A percentile compares a stretch with the other conserved stretches of the same genome.
These are phyloP conservation scores for Pseudotsuga menziesii DNA, from an alignment of 75 land plant genomes.

Conservation along the genomic window DNA sequence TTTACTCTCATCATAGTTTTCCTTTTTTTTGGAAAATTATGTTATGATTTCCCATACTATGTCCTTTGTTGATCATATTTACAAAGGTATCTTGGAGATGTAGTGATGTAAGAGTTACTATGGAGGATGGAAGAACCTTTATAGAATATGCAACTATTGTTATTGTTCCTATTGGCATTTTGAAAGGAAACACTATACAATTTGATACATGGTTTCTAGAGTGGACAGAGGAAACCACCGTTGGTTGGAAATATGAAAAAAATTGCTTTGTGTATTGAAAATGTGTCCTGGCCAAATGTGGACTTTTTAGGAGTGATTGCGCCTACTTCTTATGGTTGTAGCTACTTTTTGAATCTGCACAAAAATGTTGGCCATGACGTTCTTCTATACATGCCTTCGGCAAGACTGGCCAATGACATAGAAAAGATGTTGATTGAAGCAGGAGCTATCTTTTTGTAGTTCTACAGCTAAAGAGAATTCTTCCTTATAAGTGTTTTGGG, in stretches of 20 bases:
- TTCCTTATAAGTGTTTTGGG: no score
- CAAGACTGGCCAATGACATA: constrained; percentile 51
- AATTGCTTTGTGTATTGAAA: constrained; percentile 49
- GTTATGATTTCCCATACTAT: no score
- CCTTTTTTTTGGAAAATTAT: no score
- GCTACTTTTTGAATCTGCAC: constrained; percentile 58
- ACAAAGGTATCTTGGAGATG: constrained; percentile 17
- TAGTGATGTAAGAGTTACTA: constrained; percentile 29
- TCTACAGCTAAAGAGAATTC: constrained; percentile 36
- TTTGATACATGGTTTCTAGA: constrained; percentile 54
- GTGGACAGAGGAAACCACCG: constrained; percentile 46
- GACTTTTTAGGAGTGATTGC: constrained; percentile 57
- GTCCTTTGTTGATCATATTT: constrained; percentile 22
- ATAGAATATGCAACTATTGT: constrained; percentile 48
- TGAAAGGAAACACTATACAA: constrained; percentile 30
- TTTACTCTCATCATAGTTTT: no score
- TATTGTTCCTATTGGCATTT: constrained; percentile 43
- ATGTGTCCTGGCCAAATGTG: constrained; percentile 55
- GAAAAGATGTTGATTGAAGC: constrained; percentile 44
- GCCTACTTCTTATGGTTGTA: constrained; percentile 50
- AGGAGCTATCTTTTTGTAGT: constrained; percentile 37
- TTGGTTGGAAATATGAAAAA: constrained; percentile 54
- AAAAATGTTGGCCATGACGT: constrained; percentile 52
- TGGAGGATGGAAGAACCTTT: constrained; percentile 33
- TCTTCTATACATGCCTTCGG: constrained; percentile 59